phyloP scores from a whole-genome alignment of 2,329 filamentous ascomycete species.

The Lecanicillium sp. region DNA sequence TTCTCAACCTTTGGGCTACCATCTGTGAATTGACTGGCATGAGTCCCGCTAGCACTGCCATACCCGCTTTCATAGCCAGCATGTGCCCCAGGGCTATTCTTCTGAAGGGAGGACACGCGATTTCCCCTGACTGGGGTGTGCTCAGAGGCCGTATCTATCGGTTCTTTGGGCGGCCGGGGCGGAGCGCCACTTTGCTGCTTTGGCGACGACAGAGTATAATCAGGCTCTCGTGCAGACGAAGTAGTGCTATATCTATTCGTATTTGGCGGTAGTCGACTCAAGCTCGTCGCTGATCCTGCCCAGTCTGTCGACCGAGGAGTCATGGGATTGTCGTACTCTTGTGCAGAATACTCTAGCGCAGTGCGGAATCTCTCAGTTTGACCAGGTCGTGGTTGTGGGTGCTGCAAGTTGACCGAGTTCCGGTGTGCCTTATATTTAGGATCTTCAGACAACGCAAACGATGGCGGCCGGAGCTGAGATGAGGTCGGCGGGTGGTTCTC shows the following conservation, averaged over 20 bases:
- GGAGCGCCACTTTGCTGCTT: conserved; percentile 33
- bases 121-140: conserved; percentile 38
- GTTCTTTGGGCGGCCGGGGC: conserved; percentile 55
- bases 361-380: conserved; percentile 68
- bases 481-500: conserved; percentile 16
- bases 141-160: conserved; percentile 33
- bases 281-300: conserved; percentile 51
- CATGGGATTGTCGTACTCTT: conserved; percentile 54
- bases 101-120: conserved; percentile 42
- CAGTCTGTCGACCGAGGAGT: conserved; percentile 55
- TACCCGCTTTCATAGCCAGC: conserved; percentile 48
- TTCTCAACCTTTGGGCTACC: conserved; percentile 49
- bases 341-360: conserved; percentile 63
- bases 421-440: conserved; percentile 77
- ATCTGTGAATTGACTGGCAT: conserved; percentile 41
- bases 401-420: conserved; percentile 71
- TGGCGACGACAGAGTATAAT: conserved; percentile 39
- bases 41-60: conserved; percentile 36
- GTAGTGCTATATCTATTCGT: conserved; percentile 40
- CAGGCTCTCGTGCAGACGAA: conserved; percentile 26
- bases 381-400: conserved; percentile 68
- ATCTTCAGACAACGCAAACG: conserved; percentile 38
- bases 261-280: conserved; percentile 42
- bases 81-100: conserved; percentile 47
- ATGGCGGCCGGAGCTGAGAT: conserved; percentile 1